A percentile compares a stretch with the other conserved stretches of the same genome.
Conservation (phyloP, 2,329 filamentous ascomycete genomes). For the Calonectria multiphialidica region DNA sequence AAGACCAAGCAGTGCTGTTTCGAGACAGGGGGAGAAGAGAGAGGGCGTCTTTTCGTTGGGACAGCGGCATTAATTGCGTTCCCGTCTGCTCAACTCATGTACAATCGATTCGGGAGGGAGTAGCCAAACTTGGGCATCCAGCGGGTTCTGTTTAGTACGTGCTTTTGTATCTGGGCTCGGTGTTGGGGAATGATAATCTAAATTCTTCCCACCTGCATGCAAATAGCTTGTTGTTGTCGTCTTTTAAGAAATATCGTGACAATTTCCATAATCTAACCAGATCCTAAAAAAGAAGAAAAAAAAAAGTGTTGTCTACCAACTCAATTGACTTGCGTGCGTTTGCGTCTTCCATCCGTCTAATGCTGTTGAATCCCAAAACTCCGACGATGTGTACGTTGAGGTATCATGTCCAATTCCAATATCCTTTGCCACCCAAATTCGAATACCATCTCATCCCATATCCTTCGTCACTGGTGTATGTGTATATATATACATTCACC, state of each 20-base stretch:
- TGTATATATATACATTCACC: neutral
- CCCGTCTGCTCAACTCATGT: conserved; percentile 33
- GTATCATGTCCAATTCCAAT: conserved; percentile 41
- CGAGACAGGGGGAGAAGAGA: neutral
- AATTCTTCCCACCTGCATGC: conserved; percentile 9
- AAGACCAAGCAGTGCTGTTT: neutral
- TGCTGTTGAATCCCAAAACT: conserved; percentile 46
- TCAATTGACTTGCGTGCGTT: conserved; percentile 17
- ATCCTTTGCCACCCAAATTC: conserved; percentile 1
- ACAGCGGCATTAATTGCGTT: conserved; percentile 24
- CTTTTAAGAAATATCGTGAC: conserved; percentile 14
- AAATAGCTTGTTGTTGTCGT: conserved; percentile 22
- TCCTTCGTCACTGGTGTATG: neutral
- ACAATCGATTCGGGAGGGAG: conserved; percentile 35
- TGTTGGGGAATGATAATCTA: conserved; percentile 25
- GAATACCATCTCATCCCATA: neutral
- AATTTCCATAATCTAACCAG: conserved; percentile 22
- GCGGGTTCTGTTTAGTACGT: conserved; percentile 29
- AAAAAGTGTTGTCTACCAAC: conserved; percentile 8
- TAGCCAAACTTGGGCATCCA: conserved; percentile 32
- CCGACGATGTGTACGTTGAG: conserved; percentile 51
- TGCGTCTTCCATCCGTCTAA: conserved; percentile 33
- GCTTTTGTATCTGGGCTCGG: conserved; percentile 16
- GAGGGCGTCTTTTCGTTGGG: neutral
- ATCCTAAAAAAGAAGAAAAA: neutral